Conservation (phyloP, 2,329 filamentous ascomycete species). For the Trichocomaceae sp. region DNA sequence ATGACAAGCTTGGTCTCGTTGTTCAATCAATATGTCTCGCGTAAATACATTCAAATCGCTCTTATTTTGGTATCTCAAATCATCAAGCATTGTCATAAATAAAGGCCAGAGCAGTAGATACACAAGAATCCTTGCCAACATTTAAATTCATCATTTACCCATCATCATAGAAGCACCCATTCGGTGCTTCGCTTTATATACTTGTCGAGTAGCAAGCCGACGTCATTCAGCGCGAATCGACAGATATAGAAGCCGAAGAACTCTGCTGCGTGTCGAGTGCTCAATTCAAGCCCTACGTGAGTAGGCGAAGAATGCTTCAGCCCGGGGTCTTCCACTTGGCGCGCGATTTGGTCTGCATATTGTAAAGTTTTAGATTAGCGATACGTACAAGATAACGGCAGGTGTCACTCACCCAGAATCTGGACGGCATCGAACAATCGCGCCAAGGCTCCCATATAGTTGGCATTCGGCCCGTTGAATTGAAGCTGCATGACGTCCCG, state of each 20-base stretch:
- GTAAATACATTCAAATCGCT: slow-evolving; percentile 1
- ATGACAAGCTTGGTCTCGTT: too few relatives aligned
- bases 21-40: not conserved
- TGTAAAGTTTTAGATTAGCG: slow-evolving; percentile 12
- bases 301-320: slow-evolving; percentile 87
- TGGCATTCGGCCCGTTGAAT: slow-evolving; percentile 76
- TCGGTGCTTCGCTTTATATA: slow-evolving; percentile 95
- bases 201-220: slow-evolving; percentile 83
- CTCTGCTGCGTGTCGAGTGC: slow-evolving; percentile 86
- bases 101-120: not conserved
- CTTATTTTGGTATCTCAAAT: slow-evolving; percentile 15
- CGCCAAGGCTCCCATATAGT: slow-evolving; percentile 87
- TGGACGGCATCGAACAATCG: slow-evolving; percentile 89
- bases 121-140: not conserved
- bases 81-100: slow-evolving; percentile 12
- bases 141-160: too few relatives aligned
- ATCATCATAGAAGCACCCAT: slow-evolving; percentile 63
- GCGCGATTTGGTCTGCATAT: slow-evolving; percentile 76
- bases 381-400: not conserved
- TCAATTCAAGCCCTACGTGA: slow-evolving; percentile 89
- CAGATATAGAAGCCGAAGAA: slow-evolving; percentile 98
- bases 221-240: slow-evolving; percentile 83
- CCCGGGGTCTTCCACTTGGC: slow-evolving; percentile 91
- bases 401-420: slow-evolving; percentile 69
- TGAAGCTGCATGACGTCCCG: slow-evolving; percentile 61